A percentile compares a stretch with the other conserved stretches of the same genome.
These are phyloP conservation scores for Tuber indicum DNA, from an alignment of 495 filamentous ascomycete species.

Conservation along the genomic window DNA sequence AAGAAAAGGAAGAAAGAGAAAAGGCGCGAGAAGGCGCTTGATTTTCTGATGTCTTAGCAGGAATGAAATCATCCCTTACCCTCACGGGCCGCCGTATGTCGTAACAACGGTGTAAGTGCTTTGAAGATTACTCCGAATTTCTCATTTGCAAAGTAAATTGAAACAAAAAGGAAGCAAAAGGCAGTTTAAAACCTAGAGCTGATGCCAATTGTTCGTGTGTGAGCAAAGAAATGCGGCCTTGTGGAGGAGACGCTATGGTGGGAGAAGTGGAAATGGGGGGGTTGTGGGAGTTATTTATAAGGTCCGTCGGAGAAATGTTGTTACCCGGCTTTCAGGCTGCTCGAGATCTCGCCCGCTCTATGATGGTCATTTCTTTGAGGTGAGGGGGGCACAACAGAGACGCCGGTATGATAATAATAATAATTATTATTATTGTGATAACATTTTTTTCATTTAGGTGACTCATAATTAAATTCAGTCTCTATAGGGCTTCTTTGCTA, in stretches of 20 bases:
- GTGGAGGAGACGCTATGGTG: slow-evolving; percentile 78
- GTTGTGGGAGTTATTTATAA: slow-evolving; percentile 21
- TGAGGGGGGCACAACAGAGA: background rate
- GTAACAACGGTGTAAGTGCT: slow-evolving; percentile 47
- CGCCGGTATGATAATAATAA: background rate
- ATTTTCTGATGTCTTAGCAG: slow-evolving; percentile 99
- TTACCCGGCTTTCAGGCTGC: background rate
- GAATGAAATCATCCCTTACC: slow-evolving; percentile 87
- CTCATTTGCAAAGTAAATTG: slow-evolving; percentile 74
- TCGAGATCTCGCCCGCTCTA: background rate
- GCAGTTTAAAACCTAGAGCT: slow-evolving; percentile 38
- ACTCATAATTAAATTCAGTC: background rate
- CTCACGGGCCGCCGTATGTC: slow-evolving; percentile 66
- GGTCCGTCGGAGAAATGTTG: background rate
- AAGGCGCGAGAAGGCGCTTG: slow-evolving; percentile 45
- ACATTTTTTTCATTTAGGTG: background rate
- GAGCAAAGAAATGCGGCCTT: slow-evolving; percentile 99
- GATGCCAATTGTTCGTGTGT: slow-evolving; percentile 63
- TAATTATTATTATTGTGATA: too few relatives aligned
- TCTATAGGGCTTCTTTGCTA: background rate
- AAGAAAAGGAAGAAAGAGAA: slow-evolving; percentile 46
- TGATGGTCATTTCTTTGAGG: slow-evolving; percentile 5
- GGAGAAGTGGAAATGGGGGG: slow-evolving; percentile 41
- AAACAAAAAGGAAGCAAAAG: slow-evolving; percentile 41
- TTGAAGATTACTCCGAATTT: slow-evolving; percentile 99